Percentiles rank a stretch among this genome's conserved stretches.
These are phyloP conservation scores for Didymella pomorum DNA, from an alignment of 2,329 filamentous ascomycete species.

Conservation along the genomic window DNA sequence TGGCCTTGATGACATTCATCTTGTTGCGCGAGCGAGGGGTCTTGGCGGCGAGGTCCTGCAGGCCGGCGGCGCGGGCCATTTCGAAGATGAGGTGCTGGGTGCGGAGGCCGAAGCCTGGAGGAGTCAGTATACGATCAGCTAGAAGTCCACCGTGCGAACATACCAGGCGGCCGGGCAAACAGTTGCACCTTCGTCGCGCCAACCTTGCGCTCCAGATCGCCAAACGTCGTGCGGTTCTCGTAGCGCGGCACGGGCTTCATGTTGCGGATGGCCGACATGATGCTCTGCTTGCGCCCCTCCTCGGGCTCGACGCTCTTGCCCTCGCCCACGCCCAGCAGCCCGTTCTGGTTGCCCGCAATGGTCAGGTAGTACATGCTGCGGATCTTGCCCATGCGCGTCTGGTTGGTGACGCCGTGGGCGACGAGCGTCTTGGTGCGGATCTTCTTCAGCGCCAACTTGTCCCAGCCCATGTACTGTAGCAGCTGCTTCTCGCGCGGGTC, in stretches of 20 bases:
- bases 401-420: conserved; percentile 79
- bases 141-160: too few species aligned
- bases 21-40: conserved; percentile 89
- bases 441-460: conserved; percentile 54
- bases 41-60: conserved; percentile 83
- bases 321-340: conserved; percentile 86
- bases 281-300: conserved; percentile 75
- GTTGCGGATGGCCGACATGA: conserved; percentile 83
- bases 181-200: conserved; percentile 87
- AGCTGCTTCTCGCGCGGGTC: conserved; percentile 61
- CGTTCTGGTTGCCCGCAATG: conserved; percentile 86
- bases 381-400: conserved; percentile 96
- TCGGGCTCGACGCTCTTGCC: conserved; percentile 81
- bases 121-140: neutral
- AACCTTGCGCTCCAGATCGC: conserved; percentile 82
- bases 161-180: conserved; percentile 86
- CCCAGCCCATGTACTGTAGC: conserved; percentile 65
- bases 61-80: conserved; percentile 86
- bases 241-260: conserved; percentile 93
- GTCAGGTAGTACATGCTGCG: conserved; percentile 76
- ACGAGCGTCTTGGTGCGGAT: conserved; percentile 78
- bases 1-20: conserved; percentile 97
- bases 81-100: conserved; percentile 93
- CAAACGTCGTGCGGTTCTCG: conserved; percentile 90
- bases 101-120: conserved; percentile 87